Evolutionary conservation across 140 eudicot species (phyloP), one percentile per base, ranked within the genome.

Genomic region (Senecio squalidus): DNA sequence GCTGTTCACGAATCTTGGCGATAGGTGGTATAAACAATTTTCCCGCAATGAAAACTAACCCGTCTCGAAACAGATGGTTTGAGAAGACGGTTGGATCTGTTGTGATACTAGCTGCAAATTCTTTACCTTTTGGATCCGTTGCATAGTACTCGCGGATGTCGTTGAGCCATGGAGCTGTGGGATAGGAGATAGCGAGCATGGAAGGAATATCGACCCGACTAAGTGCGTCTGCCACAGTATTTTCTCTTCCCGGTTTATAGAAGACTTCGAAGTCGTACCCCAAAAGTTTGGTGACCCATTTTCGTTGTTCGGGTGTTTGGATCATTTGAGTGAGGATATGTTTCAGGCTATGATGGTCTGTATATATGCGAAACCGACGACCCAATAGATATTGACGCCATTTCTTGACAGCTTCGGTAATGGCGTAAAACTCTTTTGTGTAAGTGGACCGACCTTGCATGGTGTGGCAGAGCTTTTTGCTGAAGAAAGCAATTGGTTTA

Each of bases 391-490:
- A 47, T 47, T 47, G 54, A 31, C 38, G 38, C 38, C 38, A 31
- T 10, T 31, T 31, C 9, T 31, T 21, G 24, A 49, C 29, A 10
- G 55, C 17, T 29, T 49, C 55, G 4, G 55, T 49, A 29, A 49
- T 49, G 28, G 55, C 55, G 20, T 49, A 49, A 2, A 49, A 24
- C 24, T 49, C n/a, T n/a, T n/a, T n/a, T n/a, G n/a, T n/a, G n/a
- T n/a, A n/a, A n/a, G n/a, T n/a, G n/a, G n/a, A n/a, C 55, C 15
- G 38, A 31, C 38, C 38, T 49, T 49, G 55, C 55, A 49, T 20
- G 28, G 55, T 49, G 10, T 33, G 0, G 24, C 58, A 36, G 2
- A 10, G 30, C 11, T 10, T 25, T 2, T n/a, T n/a, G n/a, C n/a
- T n/a, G n/a, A n/a, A n/a, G n/a, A n/a, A n/a, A n/a, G n/a, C n/a